These are phyloP conservation scores for Patellifolia procumbens DNA, from an alignment of 179 eudicot genomes.

Conservation along the genomic window DNA sequence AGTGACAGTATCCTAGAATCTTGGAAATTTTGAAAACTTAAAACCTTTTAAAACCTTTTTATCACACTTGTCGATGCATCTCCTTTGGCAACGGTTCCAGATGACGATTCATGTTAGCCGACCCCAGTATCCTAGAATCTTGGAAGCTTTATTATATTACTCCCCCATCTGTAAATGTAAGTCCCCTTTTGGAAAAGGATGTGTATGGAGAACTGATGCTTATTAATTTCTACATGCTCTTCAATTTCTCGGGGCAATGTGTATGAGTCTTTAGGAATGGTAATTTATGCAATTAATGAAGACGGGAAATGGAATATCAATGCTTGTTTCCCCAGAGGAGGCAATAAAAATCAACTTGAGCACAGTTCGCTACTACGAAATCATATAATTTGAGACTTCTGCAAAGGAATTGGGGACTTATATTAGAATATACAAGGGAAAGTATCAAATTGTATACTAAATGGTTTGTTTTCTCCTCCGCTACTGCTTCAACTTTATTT, in stretches of 20 bases:
- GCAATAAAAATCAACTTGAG: not conserved
- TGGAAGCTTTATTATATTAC: not conserved
- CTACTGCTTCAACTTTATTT: not conserved
- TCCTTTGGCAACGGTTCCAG: too few species aligned
- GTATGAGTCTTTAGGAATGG: not conserved
- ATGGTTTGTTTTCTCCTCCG: not conserved
- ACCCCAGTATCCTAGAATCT: too few species aligned
- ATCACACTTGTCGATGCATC: too few species aligned
- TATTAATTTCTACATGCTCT: not conserved
- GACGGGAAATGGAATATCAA: not conserved
- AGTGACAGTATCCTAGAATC: too few species aligned
- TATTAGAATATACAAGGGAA: not conserved
- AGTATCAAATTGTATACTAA: not conserved
- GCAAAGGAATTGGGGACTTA: not conserved
- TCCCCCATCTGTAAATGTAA: not conserved
- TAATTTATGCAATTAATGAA: not conserved
- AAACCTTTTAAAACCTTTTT: too few species aligned
- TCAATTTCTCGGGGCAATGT: not conserved
- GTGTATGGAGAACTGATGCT: not conserved
- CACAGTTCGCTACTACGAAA: not conserved
- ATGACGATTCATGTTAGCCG: too few species aligned
- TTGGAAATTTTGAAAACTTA: too few species aligned
- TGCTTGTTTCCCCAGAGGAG: not conserved
- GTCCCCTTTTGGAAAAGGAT: not conserved
- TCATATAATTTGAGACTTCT: not conserved